Base-by-base conservation (phyloP, 495 filamentous ascomycete genomes). In the Chlorociboria aeruginascens region DNA sequence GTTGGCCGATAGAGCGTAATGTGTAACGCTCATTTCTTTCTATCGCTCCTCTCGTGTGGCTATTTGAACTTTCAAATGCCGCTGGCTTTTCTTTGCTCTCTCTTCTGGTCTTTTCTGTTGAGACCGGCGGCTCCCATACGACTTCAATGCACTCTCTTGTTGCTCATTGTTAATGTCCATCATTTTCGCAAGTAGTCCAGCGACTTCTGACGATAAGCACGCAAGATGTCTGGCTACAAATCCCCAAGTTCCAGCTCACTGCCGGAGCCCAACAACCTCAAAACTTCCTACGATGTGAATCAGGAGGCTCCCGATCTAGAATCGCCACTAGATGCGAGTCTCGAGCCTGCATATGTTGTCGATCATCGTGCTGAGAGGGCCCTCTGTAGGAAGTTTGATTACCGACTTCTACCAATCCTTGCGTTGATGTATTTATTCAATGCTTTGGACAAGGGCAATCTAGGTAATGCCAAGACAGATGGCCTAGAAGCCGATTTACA, bases 351-450 rank as follows among this genome's bases (percentile, higher is more conserved):
- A 17, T 36, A 40, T 40, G 30, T 48, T 9, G 38, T 42, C 13
- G 46, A 49, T 20, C 42, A 33, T 16, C 9, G 7, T 4, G 20
- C 43, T 13, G 79, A 83, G 54, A 71, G 67, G 38, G 69, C 69
- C 13, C 65, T 84, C 25, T 77, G 74, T 45, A 71, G 74, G 51
- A 76, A 74, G 41, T 81, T 82, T 43, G 80, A 83, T 54, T 52
- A 78, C 33, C 72, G 75, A n/a, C 56, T 83, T 35, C 61, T 83
- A 8, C 80, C 80, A 0, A 68, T 81, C 3, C 54, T 83, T 39
- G 78, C 79, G 16, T 41, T 79, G 1, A 83, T 83, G 80, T 79
- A 80, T 54, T 64, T 79, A 28, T 78, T 79, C 63, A 80, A 79
- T 55, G 66, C 68, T 13, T 67, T 84, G 25, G 79, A 84, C 56